A percentile compares a stretch with the other conserved stretches of the same genome.
These are phyloP conservation scores for Fusarium siculi DNA, from an alignment of 2,329 filamentous ascomycete species.

Conservation along the genomic window DNA sequence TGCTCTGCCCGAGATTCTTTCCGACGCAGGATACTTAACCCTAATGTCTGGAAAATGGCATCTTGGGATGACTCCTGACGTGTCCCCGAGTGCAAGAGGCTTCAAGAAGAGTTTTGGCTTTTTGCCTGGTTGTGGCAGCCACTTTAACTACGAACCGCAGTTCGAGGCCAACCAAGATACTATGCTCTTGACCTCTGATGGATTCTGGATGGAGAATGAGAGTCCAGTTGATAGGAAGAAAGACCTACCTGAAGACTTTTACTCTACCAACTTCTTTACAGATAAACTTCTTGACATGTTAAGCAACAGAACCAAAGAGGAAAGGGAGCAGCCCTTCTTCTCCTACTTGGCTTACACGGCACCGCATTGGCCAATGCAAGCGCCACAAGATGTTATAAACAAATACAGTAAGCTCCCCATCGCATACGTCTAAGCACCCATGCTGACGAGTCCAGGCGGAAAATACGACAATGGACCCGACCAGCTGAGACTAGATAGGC, in stretches of 20 bases:
- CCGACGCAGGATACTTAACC: slow-evolving; percentile 47
- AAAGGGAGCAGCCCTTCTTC: slow-evolving; percentile 16
- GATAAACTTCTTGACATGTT: slow-evolving; percentile 63
- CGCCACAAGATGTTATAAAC: not conserved
- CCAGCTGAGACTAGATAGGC: slow-evolving; percentile 29
- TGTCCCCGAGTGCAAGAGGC: slow-evolving; percentile 46
- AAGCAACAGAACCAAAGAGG: slow-evolving; percentile 47
- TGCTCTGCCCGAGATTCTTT: slow-evolving; percentile 44
- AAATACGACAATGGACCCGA: slow-evolving; percentile 58
- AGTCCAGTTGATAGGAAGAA: slow-evolving; percentile 51
- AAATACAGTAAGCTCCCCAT: not conserved
- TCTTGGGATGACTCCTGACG: slow-evolving; percentile 49
- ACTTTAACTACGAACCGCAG: slow-evolving; percentile 64
- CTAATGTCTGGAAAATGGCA: slow-evolving; percentile 49
- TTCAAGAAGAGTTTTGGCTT: slow-evolving; percentile 56
- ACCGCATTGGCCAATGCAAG: slow-evolving; percentile 18
- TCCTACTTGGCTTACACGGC: slow-evolving; percentile 6
- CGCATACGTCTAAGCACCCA: fast-evolving
- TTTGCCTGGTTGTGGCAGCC: slow-evolving; percentile 58
- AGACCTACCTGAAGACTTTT: slow-evolving; percentile 60
- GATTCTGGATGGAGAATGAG: slow-evolving; percentile 54
- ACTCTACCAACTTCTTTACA: slow-evolving; percentile 62
- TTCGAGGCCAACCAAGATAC: slow-evolving; percentile 58
- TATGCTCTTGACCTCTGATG: slow-evolving; percentile 43
- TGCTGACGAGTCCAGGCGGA: not conserved